Base-by-base conservation (phyloP, 805 yeast species). In the Saturnispora halmiae region DNA sequence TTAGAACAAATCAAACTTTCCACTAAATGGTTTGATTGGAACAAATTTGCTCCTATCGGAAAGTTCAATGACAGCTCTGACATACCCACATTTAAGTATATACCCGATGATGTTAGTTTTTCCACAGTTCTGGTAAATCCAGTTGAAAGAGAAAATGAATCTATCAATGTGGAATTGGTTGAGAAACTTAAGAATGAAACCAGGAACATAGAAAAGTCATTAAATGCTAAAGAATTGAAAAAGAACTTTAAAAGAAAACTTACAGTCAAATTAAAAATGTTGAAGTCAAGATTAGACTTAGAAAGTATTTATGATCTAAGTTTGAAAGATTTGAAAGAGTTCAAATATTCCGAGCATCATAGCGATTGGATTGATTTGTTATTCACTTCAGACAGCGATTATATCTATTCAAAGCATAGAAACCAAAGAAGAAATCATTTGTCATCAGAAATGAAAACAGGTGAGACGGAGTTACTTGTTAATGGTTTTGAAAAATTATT, bases 1-100 rank as follows among this genome's bases (percentile, higher is more conserved):
- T 66, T 78, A 41, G 57, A 62, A 6, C 73, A 73, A 36, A 59
- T 82, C 34, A 77, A 68, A 48, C 55, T 56, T 2, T 70, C 65
- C 44, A 57, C 59, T 0, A 80, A 83, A 11, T 74, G 81, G 73
- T 46, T 59, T 36, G 60, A 58, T 40, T 59, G 63, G 64, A 44
- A 47, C 19, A 53, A 46, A 32, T 59, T 55, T 46, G 54, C 55
- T 4, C 43, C 47, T 9, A 28, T 59, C 13, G 64, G 63, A 1
- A 38, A 43, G 4, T 59, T 55, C 38, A 50, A 47, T 6, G 38
- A 43, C 3, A 48, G 41, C 1, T 39, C 42, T 13, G 55, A 51
- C 22, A 21, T 58, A 11, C 56, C 61, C 5, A 34, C 38, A 8
- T 32, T 46, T 3, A 51, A 46, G 18, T 35, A 41, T 24, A 41